Evolutionary conservation across 306 rosid genomes (phyloP), one percentile per base, ranked within the genome.

Genomic region (Adenanthera pavonina): DNA sequence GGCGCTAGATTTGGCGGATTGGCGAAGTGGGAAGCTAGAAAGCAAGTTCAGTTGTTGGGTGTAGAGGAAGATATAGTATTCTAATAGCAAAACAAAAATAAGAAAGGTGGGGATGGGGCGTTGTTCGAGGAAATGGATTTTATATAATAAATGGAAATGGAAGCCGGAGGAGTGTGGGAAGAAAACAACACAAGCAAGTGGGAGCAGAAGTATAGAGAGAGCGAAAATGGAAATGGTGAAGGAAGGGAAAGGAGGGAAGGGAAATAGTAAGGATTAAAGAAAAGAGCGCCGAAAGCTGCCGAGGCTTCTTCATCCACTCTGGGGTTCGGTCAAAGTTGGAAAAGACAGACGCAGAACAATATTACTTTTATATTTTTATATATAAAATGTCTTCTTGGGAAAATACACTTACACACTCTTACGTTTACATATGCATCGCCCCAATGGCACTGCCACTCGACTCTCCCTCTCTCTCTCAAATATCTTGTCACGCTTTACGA

Each of bases 241-340:
- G 65, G 19, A 36, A 0, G 25, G 30, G 30, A 25, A 25, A 19
- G 34, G 35, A 8, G 13, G 30, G 51, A 41, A 8, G 9, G 19
- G 12, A 19, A 3, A 34, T 15, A 68, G 9, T 3, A 43, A 65
- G 44, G 75, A 83, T 41, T 62, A 76, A 86, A 84, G 81, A 87
- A 78, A 84, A 87, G 76, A 85, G 88, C 88, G 91, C 94, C 97
- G 93, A 93, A 94, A 92, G 94, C 89, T 90, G 92, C 87, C 70
- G 8, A 79, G 88, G 79, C 43, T 85, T 64, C 19, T 80, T 77
- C 38, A 8, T n/a, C 48, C 19, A 20, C 56, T 20, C 19, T 25
- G 0, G 7, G 14, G 20, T 83, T 78, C 87, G 67, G 93, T 89
- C 94, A 90, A 87, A 86, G 85, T 81, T 75, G 30, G 76, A 85